Base-by-base conservation (phyloP, 1,284 basidiomycete genomes). In the Cutaneotrichosporon spelunceum region DNA sequence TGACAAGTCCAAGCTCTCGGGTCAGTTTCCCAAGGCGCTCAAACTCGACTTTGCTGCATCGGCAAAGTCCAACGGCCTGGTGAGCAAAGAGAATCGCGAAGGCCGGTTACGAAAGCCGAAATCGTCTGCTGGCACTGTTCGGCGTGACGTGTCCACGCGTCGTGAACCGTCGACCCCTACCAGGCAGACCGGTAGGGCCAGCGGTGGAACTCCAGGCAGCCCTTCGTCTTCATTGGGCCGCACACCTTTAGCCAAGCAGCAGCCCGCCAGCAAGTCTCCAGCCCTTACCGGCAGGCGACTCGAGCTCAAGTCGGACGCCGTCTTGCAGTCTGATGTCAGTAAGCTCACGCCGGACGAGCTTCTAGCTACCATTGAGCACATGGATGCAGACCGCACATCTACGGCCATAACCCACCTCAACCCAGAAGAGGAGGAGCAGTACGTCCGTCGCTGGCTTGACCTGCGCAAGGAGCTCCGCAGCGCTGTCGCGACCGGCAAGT, bases 381-480 rank as follows among this genome's bases (percentile, higher is more conserved):
- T 82, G 57, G 75, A 78, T 33, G 70, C 72, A 29, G 70, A 72
- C 52, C 73, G 78, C 44, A 70, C 75, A 45, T 72, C 70, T 16
- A 68, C 78, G 19, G 73, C 77, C 56, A 72, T 81, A 21, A 78
- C 76, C 19, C 70, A 74, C 49, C 61, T 70, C 7, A 75, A 72
- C 21, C 69, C 77, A 4, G 79, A 81, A 54, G 77, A 80, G 14
- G 82, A 83, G 65, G 82, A 83, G 66, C 74, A 74, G n/a, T 80
- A 75, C 59, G 82, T 83, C 13, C 71, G 79, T 9, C 71, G 77
- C 42, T 77, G 76, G 39, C 76, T 83, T 63, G 73, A 80, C 8
- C 67, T 82, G 29, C 70, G 77, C 24, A 75, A 80, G 24, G 80
- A 80, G 63, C 68, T 83, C 27, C 72, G 77, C 55, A 72, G 69